These are phyloP conservation scores for Aureobasidium leucospermi DNA, from an alignment of 2,329 filamentous ascomycete species.

Conservation along the genomic window DNA sequence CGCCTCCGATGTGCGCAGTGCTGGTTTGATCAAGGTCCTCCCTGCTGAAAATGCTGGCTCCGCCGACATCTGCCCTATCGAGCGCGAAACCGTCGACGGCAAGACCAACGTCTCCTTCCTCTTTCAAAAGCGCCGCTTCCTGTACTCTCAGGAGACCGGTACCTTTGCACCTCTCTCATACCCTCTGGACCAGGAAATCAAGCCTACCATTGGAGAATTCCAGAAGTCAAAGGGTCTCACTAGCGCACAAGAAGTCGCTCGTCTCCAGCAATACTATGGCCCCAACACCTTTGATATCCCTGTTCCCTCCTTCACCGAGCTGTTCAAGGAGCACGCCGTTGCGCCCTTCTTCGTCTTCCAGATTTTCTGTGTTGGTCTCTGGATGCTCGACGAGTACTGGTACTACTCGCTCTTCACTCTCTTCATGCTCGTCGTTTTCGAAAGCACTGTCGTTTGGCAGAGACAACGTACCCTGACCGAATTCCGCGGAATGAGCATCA, in stretches of 20 bases:
- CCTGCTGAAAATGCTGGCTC: slow-evolving; percentile 83
- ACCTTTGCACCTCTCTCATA: slow-evolving; percentile 79
- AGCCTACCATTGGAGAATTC: slow-evolving; percentile 69
- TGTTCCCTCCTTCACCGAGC: slow-evolving; percentile 87
- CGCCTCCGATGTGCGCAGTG: slow-evolving; percentile 63
- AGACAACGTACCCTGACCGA: slow-evolving; percentile 90
- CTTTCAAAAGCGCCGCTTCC: slow-evolving; percentile 96
- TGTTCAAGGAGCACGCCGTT: slow-evolving; percentile 97
- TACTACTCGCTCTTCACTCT: slow-evolving; percentile 99
- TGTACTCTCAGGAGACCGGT: slow-evolving; percentile 65
- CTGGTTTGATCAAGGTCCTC: slow-evolving; percentile 84
- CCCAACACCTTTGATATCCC: slow-evolving; percentile 96
- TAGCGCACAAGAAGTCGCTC: slow-evolving; percentile 66
- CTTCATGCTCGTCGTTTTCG: slow-evolving; percentile 95
- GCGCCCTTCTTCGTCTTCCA: slow-evolving; percentile 99
- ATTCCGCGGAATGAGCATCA: slow-evolving; percentile 98
- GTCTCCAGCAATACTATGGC: slow-evolving; percentile 87
- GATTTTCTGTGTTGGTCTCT: slow-evolving; percentile 94
- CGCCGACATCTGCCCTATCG: slow-evolving; percentile 76
- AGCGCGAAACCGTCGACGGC: slow-evolving; percentile 68
- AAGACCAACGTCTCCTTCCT: slow-evolving; percentile 79
- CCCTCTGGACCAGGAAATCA: slow-evolving; percentile 76
- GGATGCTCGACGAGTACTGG: slow-evolving; percentile 99
- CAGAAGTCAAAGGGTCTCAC: slow-evolving; percentile 72
- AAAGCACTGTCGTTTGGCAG: slow-evolving; percentile 99